Conservation (phyloP, 805 yeast genomes). For the Clavispora carvajalis region DNA sequence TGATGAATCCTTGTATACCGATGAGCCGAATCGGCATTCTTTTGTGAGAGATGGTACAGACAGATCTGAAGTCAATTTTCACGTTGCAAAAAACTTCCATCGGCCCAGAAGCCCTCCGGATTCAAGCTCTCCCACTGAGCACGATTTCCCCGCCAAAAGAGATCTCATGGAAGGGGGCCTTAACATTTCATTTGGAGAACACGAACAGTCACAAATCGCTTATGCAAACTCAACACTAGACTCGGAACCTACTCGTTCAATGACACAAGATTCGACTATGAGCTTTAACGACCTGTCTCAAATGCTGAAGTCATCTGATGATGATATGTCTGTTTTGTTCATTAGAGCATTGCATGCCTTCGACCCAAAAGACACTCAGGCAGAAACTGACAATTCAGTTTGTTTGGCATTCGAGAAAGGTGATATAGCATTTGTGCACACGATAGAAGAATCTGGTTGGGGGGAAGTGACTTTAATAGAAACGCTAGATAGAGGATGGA, state of each 20-base stretch:
- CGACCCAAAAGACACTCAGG: conserved; percentile 53
- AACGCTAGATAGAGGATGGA: conserved; percentile 71
- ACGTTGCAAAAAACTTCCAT: not conserved
- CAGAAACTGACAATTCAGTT: conserved; percentile 62
- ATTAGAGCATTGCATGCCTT: conserved; percentile 56
- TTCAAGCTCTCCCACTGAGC: not conserved
- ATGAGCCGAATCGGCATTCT: not conserved
- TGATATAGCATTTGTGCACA: conserved; percentile 72
- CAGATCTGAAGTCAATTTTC: not conserved
- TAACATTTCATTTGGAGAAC: not conserved
- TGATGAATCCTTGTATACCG: conserved; percentile 1
- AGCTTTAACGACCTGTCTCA: not conserved
- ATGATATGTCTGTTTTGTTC: conserved; percentile 48
- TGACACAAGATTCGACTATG: not conserved
- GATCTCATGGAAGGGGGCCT: not conserved
- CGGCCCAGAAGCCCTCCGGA: not conserved
- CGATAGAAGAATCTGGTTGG: conserved; percentile 81
- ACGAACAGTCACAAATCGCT: not conserved
- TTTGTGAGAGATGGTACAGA: not conserved
- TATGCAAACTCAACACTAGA: not conserved
- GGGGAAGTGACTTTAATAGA: conserved; percentile 74
- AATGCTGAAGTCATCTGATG: conserved; percentile 22
- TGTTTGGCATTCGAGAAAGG: conserved; percentile 67
- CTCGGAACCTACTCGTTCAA: not conserved
- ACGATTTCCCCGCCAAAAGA: not conserved